Conservation (phyloP, 441 rosid species). For the Dalechampia spathulata region DNA sequence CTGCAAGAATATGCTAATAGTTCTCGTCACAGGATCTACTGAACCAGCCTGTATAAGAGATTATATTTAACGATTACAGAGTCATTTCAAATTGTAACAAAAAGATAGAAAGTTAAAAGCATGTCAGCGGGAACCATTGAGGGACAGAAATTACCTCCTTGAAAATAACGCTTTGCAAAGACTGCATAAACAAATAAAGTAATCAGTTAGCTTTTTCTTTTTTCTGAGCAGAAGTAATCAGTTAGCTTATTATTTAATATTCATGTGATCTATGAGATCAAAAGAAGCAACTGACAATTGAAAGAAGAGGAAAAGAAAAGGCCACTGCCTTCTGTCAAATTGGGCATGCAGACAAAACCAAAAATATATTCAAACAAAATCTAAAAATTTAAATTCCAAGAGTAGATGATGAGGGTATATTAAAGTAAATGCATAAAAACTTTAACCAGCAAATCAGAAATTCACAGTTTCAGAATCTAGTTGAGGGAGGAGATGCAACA, state of each 20-base stretch:
- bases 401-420: background rate
- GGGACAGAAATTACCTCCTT: slow-evolving; percentile 63
- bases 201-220: slow-evolving; percentile 21
- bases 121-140: slow-evolving; percentile 10
- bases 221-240: too few relatives aligned
- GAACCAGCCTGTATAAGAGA: slow-evolving; percentile 79
- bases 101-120: slow-evolving; percentile 13
- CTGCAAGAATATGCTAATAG: slow-evolving; percentile 90
- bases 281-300: background rate
- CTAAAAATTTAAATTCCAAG: background rate
- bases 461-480: background rate
- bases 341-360: too few relatives aligned
- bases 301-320: background rate
- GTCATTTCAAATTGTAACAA: background rate
- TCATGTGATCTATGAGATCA: slow-evolving; percentile 8
- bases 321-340: background rate
- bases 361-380: background rate
- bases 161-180: slow-evolving; percentile 97
- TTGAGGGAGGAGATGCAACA: background rate
- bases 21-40: slow-evolving; percentile 96
- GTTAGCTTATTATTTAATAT: too few relatives aligned
- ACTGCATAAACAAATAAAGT: slow-evolving; percentile 59
- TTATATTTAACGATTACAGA: slow-evolving; percentile 10
- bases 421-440: too few relatives aligned
- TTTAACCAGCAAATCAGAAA: slow-evolving; percentile 1